These are phyloP conservation scores for Thelephora ganbajun DNA, from an alignment of 768 basidiomycete genomes.

Conservation along the genomic window DNA sequence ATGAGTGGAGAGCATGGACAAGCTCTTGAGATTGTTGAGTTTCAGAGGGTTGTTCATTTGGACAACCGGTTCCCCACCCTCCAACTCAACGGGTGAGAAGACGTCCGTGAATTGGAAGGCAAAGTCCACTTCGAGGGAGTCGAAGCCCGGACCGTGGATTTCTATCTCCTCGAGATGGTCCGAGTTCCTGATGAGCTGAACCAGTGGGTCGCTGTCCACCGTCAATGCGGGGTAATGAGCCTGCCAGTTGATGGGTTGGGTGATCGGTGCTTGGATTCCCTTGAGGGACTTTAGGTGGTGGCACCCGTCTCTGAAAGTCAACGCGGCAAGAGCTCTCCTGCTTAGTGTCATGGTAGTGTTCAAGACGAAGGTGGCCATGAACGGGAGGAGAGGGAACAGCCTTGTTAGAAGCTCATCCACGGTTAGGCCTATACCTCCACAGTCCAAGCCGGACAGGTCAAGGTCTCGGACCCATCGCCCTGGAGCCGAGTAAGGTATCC, in stretches of 20 bases:
- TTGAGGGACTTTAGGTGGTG: slow-evolving; percentile 34
- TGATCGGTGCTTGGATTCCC: slow-evolving; percentile 29
- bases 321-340: slow-evolving; percentile 36
- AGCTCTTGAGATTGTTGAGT: slow-evolving; percentile 41
- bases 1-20: slow-evolving; percentile 55
- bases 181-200: slow-evolving; percentile 41
- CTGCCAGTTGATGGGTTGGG: slow-evolving; percentile 1
- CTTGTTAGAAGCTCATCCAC: slow-evolving; percentile 51
- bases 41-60: slow-evolving; percentile 24
- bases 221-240: slow-evolving; percentile 12
- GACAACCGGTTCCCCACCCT: neutral
- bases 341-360: slow-evolving; percentile 48
- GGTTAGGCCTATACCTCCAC: slow-evolving; percentile 15
- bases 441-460: slow-evolving; percentile 47
- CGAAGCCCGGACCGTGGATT: slow-evolving; percentile 44
- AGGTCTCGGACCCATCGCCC: slow-evolving; percentile 76
- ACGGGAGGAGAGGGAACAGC: slow-evolving; percentile 57
- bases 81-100: neutral
- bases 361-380: slow-evolving; percentile 37
- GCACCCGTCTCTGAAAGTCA: slow-evolving; percentile 38
- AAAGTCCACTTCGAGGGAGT: slow-evolving; percentile 34
- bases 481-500: slow-evolving; percentile 77
- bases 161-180: slow-evolving; percentile 49
- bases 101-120: slow-evolving; percentile 10
- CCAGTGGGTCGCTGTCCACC: slow-evolving; percentile 36